A percentile compares a stretch with the other conserved stretches of the same genome.
Conservation (phyloP, 768 basidiomycete genomes). For the Kwoniella dendrophila region DNA sequence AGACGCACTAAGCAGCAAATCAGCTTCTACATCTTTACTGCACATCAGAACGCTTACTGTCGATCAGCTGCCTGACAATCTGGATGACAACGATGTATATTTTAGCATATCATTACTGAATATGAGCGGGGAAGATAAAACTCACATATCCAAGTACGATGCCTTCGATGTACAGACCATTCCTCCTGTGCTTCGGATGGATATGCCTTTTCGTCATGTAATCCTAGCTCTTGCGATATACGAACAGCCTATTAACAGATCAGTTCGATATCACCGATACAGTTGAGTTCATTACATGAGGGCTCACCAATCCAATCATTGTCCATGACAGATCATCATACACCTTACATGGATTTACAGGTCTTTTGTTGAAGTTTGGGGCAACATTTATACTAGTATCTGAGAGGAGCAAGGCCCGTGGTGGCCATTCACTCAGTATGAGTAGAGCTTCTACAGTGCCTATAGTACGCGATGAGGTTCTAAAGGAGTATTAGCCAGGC, state of each 20-base stretch:
- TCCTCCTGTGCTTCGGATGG: constrained; percentile 3
- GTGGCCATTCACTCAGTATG: constrained; percentile 12
- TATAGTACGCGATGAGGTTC: not conserved
- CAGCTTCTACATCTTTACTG: not conserved
- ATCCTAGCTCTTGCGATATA: constrained; percentile 5
- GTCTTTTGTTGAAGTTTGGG: not conserved
- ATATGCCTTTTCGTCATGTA: constrained; percentile 11
- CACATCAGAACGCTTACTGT: not conserved
- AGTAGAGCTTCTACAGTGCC: constrained; percentile 5
- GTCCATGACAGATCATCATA: constrained; percentile 13
- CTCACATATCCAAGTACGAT: constrained; percentile 12
- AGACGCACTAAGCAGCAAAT: too few relatives aligned
- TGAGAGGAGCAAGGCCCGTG: not conserved
- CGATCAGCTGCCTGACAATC: constrained; percentile 8
- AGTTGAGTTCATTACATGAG: not conserved
- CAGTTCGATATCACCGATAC: too few relatives aligned
- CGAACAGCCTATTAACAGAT: not conserved
- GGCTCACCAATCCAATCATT: constrained; percentile 6
- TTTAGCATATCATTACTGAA: not conserved
- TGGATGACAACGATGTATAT: too few relatives aligned
- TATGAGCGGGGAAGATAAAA: not conserved
- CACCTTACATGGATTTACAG: constrained; percentile 7
- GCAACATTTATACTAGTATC: not conserved
- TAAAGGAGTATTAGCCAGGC: not conserved
- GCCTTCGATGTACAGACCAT: constrained; percentile 3